A percentile compares a stretch with the other conserved stretches of the same genome.
Evolutionary conservation across 2,329 filamentous ascomycete species (phyloP).

Genomic region (Raffaelea arxii): DNA sequence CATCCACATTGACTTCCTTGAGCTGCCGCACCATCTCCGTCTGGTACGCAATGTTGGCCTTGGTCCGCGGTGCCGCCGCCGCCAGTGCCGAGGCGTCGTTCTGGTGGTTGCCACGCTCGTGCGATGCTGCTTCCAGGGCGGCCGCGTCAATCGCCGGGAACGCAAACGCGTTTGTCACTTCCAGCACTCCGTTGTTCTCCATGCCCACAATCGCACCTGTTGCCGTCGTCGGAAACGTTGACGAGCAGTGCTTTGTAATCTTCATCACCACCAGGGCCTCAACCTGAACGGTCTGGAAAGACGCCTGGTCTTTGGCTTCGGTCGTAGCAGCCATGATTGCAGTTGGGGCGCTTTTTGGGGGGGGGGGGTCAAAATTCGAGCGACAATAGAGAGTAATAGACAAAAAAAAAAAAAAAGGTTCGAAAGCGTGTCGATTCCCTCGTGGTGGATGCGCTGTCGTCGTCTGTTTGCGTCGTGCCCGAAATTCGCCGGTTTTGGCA

Average conservation of each 20-base stretch:
- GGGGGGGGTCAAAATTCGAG: neutral
- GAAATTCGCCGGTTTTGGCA: constrained; percentile 1
- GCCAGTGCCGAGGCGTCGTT: constrained; percentile 67
- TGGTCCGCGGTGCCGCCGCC: constrained; percentile 81
- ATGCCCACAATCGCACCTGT: constrained; percentile 90
- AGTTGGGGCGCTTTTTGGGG: neutral
- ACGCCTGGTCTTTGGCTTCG: constrained; percentile 53
- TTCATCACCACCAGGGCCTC: constrained; percentile 97
- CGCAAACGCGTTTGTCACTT: constrained; percentile 91
- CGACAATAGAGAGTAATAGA: too few species aligned
- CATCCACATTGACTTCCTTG: constrained; percentile 95
- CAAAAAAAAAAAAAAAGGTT: too few species aligned
- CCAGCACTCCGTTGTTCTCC: constrained; percentile 71
- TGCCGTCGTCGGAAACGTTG: constrained; percentile 77
- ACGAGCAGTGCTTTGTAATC: constrained; percentile 90
- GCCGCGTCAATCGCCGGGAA: constrained; percentile 76
- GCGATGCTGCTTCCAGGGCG: constrained; percentile 39
- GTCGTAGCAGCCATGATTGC: constrained; percentile 21
- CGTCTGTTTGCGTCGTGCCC: neutral
- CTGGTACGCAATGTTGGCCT: constrained; percentile 82
- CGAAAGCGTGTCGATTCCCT: neutral
- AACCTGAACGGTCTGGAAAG: constrained; percentile 82
- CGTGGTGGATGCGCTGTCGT: neutral
- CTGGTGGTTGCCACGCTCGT: constrained; percentile 46
- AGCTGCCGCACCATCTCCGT: constrained; percentile 95